Percentiles rank a stretch among this genome's conserved stretches.
Evolutionary conservation across 2,329 filamentous ascomycete genomes (phyloP).

Genomic region (Xylaria sp.): DNA sequence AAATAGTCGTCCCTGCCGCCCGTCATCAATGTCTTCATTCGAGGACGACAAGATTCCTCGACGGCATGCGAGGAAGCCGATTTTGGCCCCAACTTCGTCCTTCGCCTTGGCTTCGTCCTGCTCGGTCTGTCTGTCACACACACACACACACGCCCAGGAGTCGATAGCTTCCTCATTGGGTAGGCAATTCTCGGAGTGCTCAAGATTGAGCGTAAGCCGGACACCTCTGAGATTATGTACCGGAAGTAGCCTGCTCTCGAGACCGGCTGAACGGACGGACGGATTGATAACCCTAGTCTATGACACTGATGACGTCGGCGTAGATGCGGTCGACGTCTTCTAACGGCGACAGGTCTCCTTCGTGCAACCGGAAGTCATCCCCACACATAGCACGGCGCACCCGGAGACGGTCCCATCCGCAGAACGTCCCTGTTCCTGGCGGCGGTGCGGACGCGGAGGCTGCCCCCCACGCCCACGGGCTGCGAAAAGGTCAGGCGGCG

Average conservation of each 20-base stretch:
- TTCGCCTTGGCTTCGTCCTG: slow-evolving; percentile 9
- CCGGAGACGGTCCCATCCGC: slow-evolving; percentile 34
- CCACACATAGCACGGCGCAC: slow-evolving; percentile 31
- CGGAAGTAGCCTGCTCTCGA: no score
- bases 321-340: slow-evolving; percentile 40
- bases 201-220: no score
- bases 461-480: slow-evolving; percentile 6
- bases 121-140: no score
- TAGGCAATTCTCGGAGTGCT: no score
- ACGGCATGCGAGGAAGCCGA: slow-evolving; percentile 40
- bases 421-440: slow-evolving; percentile 27
- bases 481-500: slow-evolving; percentile 14
- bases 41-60: slow-evolving; percentile 32
- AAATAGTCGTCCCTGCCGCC: no score
- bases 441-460: slow-evolving; percentile 39
- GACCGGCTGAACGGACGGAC: no score
- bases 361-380: slow-evolving; percentile 40
- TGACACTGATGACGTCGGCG: slow-evolving; percentile 32
- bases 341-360: slow-evolving; percentile 37
- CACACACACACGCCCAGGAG: no score
- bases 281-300: no score
- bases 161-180: no score
- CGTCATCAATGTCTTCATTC: no score
- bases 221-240: no score
- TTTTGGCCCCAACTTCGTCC: slow-evolving; percentile 22